These are phyloP conservation scores for Epichloe sp. DNA, from an alignment of 2,329 filamentous ascomycete species.

Conservation along the genomic window DNA sequence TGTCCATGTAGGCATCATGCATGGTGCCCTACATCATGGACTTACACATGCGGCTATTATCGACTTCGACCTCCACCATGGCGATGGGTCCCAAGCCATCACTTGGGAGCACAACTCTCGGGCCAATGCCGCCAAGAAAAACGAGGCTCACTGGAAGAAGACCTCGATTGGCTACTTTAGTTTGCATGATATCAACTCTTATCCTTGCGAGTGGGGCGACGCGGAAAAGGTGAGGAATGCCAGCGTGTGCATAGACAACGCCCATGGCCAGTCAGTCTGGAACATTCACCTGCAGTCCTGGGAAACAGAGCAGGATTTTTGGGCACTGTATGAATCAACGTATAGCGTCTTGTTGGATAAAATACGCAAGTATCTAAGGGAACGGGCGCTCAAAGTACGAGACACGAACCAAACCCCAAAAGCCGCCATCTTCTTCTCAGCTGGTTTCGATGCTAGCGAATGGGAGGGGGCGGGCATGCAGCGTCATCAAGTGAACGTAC, in stretches of 20 bases:
- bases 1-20: conserved; percentile 90
- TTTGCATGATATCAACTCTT: conserved; percentile 96
- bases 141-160: conserved; percentile 64
- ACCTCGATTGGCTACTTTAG: conserved; percentile 91
- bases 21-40: conserved; percentile 71
- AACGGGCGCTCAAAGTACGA: conserved; percentile 54
- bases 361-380: conserved; percentile 60
- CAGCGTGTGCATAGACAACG: conserved; percentile 85
- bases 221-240: conserved; percentile 87
- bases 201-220: conserved; percentile 90
- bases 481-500: conserved; percentile 87
- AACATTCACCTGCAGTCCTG: conserved; percentile 88
- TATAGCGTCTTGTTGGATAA: conserved; percentile 72
- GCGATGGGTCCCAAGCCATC: conserved; percentile 90
- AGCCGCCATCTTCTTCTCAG: conserved; percentile 85
- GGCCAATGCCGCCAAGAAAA: conserved; percentile 48
- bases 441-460: conserved; percentile 93
- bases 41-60: conserved; percentile 89
- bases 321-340: conserved; percentile 69
- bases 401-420: conserved; percentile 51
- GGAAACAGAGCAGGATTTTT: conserved; percentile 75
- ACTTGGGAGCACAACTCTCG: conserved; percentile 81
- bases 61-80: conserved; percentile 85
- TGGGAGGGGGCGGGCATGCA: conserved; percentile 92
- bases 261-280: conserved; percentile 89